These are phyloP conservation scores for Rhizoclosmatium sp. DNA, from an alignment of 192 early-diverging fungal genomes.

Conservation along the genomic window DNA sequence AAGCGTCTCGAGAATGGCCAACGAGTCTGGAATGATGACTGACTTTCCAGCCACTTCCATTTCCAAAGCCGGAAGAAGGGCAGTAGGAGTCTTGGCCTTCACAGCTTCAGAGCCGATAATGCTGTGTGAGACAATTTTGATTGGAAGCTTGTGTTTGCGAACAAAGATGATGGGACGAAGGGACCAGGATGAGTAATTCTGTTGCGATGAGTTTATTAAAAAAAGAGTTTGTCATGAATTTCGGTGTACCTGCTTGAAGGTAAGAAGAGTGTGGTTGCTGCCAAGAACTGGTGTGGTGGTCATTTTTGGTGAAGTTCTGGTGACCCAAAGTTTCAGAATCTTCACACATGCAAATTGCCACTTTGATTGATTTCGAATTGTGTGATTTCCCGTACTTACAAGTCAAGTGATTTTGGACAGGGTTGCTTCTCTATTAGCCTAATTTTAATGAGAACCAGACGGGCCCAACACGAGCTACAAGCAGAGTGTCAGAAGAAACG, in stretches of 20 bases:
- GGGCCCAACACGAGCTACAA: too few relatives aligned
- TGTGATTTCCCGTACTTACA: too few relatives aligned
- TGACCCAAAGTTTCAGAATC: too few relatives aligned
- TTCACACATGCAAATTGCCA: too few relatives aligned
- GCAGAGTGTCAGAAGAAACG: too few relatives aligned
- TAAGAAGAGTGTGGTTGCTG: neutral
- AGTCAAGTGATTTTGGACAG: too few relatives aligned
- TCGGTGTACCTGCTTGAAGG: conserved; percentile 6
- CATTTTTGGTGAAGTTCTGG: too few relatives aligned
- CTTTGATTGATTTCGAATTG: too few relatives aligned
- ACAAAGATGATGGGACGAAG: conserved; percentile 21
- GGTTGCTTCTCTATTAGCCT: too few relatives aligned
- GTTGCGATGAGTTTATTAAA: too few relatives aligned
- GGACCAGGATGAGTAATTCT: conserved; percentile 30
- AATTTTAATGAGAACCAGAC: too few relatives aligned
- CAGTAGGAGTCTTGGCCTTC: neutral
- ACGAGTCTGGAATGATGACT: conserved; percentile 14
- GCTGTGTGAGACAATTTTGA: neutral
- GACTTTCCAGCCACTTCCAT: neutral
- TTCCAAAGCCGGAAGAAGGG: conserved; percentile 6
- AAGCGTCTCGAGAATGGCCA: conserved; percentile 27
- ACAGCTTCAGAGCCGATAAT: neutral
- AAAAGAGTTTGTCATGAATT: neutral
- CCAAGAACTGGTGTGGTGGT: neutral
- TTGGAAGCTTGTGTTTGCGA: conserved; percentile 10